phyloP scores from a whole-genome alignment of 2,329 filamentous ascomycete genomes.

The Cercospora zeae-maydis region DNA sequence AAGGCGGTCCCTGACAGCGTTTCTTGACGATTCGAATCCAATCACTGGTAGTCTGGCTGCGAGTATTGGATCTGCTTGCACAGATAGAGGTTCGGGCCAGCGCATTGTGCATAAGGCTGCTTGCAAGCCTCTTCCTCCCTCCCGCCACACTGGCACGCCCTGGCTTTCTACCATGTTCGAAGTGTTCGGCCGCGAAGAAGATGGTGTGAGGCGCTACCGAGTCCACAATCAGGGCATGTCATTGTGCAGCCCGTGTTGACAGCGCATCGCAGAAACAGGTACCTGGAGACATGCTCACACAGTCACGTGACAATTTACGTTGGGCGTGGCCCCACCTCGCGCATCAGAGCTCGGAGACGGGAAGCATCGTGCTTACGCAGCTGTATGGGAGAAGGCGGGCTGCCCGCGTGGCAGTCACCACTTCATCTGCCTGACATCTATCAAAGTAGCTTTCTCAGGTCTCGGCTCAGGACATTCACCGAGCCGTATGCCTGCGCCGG shows the following conservation, averaged over 20 bases:
- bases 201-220: constrained; percentile 15
- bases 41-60: constrained; percentile 23
- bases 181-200: not conserved
- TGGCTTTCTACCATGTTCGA: constrained; percentile 2
- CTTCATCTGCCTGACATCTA: not conserved
- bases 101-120: constrained; percentile 26
- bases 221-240: constrained; percentile 14
- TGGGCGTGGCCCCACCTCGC: not conserved
- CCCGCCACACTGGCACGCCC: constrained; percentile 17
- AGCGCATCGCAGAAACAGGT: constrained; percentile 19
- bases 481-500: not conserved
- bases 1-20: constrained; percentile 24
- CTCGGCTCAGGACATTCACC: not conserved
- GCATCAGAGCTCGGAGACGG: not conserved
- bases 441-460: not conserved
- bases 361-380: not conserved
- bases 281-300: constrained; percentile 18
- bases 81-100: constrained; percentile 25
- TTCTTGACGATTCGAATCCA: constrained; percentile 15
- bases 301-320: constrained; percentile 17
- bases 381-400: not conserved
- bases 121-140: constrained; percentile 10
- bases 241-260: constrained; percentile 19
- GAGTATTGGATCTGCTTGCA: constrained; percentile 19
- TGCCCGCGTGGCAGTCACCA: not conserved